A percentile compares a stretch with the other conserved stretches of the same genome.
Evolutionary conservation across 176 grass and related monocot genomes (phyloP).

Genomic region (Eragrostis curvula): DNA sequence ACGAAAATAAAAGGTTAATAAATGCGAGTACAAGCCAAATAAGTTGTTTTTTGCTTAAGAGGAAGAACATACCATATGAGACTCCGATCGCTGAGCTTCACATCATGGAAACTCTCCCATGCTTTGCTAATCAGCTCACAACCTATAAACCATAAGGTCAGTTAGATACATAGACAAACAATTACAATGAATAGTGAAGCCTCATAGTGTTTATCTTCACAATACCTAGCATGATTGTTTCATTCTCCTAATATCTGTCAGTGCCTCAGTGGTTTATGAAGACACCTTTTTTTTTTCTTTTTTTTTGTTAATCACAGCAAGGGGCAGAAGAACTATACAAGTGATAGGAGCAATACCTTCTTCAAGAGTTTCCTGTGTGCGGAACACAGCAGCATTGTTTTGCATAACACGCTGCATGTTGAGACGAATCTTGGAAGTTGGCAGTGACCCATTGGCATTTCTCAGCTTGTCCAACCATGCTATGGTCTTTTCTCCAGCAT

Average conservation of each 20-base stretch:
- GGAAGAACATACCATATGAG: conserved; percentile 73
- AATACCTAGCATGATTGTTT: neutral
- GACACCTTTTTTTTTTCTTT: neutral
- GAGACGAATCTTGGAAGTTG: conserved; percentile 77
- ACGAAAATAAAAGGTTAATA: conserved; percentile 6
- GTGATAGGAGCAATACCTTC: conserved; percentile 55
- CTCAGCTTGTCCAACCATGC: conserved; percentile 82
- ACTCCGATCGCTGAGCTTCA: conserved; percentile 74
- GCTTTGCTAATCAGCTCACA: conserved; percentile 72
- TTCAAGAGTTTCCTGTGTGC: conserved; percentile 84
- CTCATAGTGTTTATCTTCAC: neutral
- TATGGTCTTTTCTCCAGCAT: conserved; percentile 78
- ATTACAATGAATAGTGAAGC: neutral
- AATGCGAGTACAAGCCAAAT: conserved; percentile 22
- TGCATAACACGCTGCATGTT: conserved; percentile 94
- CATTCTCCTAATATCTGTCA: neutral
- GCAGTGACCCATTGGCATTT: conserved; percentile 70
- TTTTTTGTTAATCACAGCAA: conserved; percentile 8
- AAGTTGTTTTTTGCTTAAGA: neutral
- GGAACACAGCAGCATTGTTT: conserved; percentile 86
- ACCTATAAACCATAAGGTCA: conserved; percentile 46
- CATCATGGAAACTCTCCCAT: conserved; percentile 69
- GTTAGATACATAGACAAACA: conserved; percentile 13
- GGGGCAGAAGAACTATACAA: neutral
- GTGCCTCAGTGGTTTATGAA: neutral